phyloP scores from a whole-genome alignment of 371 early-diverging fungal genomes.

The Chytridium lagenaria region DNA sequence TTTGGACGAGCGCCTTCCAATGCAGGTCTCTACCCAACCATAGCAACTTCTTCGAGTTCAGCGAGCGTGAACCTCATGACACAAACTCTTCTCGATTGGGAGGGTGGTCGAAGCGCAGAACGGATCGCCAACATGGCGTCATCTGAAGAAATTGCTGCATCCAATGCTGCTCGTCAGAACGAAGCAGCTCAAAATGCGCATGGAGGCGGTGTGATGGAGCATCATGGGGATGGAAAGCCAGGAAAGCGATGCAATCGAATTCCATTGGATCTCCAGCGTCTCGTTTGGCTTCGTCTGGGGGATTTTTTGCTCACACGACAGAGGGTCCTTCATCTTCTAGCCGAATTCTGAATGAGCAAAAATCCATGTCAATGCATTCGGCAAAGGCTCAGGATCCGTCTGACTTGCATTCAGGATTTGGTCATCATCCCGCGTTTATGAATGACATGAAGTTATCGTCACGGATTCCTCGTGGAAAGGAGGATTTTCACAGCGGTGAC shows the following conservation, averaged over 20 bases:
- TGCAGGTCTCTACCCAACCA: not conserved
- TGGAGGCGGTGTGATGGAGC: not conserved
- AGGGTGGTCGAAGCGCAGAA: conserved; percentile 24
- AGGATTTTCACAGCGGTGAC: not conserved
- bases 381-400: no score
- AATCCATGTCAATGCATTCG: no score
- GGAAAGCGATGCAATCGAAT: not conserved
- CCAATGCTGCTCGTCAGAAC: not conserved
- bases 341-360: no score
- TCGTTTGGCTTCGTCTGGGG: not conserved
- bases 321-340: not conserved
- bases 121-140: not conserved
- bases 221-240: not conserved
- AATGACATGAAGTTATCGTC: not conserved
- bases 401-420: no score
- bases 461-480: not conserved
- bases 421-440: no score
- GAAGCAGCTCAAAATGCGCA: not conserved
- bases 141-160: not conserved
- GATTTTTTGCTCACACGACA: conserved; percentile 15
- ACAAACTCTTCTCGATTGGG: conserved; percentile 21
- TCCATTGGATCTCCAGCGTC: not conserved
- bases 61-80: conserved; percentile 18
- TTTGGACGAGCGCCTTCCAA: conserved; percentile 4
- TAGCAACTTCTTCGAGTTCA: conserved; percentile 6